Evolutionary conservation across 2,329 filamentous ascomycete genomes (phyloP).

Genomic region (Fonsecaea erecta): DNA sequence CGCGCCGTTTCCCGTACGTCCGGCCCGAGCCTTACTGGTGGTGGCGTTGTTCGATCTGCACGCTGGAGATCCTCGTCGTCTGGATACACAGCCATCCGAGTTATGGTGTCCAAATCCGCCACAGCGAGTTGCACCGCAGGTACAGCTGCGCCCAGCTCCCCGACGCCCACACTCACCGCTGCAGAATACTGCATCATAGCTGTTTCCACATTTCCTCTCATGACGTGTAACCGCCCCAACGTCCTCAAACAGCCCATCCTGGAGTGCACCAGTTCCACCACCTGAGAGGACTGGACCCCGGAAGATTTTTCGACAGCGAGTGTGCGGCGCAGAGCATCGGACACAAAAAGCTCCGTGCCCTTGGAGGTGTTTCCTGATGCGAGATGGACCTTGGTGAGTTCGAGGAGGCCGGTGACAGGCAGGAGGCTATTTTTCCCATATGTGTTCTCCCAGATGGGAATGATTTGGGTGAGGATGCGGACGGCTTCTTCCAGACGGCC

Average conservation of each 20-base stretch:
- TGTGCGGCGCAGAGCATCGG: conserved; percentile 19
- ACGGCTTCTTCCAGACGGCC: conserved; percentile 12
- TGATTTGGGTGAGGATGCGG: conserved; percentile 10
- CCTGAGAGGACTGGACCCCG: neutral
- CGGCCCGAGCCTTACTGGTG: neutral
- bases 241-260: conserved; percentile 25
- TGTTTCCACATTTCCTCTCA: conserved; percentile 14
- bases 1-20: neutral
- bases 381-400: conserved; percentile 22
- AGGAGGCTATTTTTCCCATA: conserved; percentile 18
- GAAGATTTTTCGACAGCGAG: conserved; percentile 1
- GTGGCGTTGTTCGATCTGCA: neutral
- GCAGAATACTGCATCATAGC: conserved; percentile 22
- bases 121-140: conserved; percentile 21
- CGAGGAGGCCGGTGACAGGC: conserved; percentile 22
- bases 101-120: conserved; percentile 19
- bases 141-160: conserved; percentile 14
- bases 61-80: neutral
- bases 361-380: neutral
- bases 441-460: conserved; percentile 8
- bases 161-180: conserved; percentile 16
- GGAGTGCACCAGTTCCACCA: conserved; percentile 7
- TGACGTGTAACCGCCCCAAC: conserved; percentile 19
- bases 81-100: neutral
- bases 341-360: conserved; percentile 11